A percentile compares a stretch with the other conserved stretches of the same genome.
Evolutionary conservation across 768 basidiomycete species (phyloP).

Genomic region (Pleurotus citrinopileatus): DNA sequence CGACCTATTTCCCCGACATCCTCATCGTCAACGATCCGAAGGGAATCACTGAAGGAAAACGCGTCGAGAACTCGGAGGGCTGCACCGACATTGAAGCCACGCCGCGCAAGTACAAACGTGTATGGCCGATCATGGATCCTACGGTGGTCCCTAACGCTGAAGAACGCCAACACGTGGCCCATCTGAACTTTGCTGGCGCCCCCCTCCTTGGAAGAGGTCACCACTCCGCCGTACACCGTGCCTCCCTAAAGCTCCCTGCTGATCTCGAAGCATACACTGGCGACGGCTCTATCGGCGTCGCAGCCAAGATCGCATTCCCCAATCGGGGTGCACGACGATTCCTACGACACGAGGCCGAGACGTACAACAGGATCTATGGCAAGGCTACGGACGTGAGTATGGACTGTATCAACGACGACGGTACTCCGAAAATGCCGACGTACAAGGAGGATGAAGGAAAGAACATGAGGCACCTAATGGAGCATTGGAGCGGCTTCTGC

Average conservation of each 20-base stretch:
- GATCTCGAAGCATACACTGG: constrained; percentile 21
- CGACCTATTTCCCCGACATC: constrained; percentile 20
- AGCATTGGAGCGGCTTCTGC: constrained; percentile 33
- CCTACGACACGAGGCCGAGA: constrained; percentile 28
- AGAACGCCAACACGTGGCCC: background rate
- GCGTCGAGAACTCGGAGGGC: background rate
- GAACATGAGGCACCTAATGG: constrained; percentile 20
- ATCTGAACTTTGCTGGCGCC: constrained; percentile 18
- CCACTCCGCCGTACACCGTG: constrained; percentile 33
- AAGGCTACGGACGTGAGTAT: background rate
- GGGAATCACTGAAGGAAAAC: constrained; percentile 7
- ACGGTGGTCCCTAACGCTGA: background rate
- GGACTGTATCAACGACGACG: background rate
- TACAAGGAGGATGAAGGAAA: background rate
- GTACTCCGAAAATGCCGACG: background rate
- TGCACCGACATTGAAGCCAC: background rate
- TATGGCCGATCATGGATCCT: constrained; percentile 12
- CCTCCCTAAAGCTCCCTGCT: constrained; percentile 35
- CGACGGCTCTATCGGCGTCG: constrained; percentile 27
- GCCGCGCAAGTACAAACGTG: constrained; percentile 16
- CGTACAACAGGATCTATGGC: constrained; percentile 25
- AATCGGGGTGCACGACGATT: constrained; percentile 20
- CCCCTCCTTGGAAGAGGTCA: constrained; percentile 19
- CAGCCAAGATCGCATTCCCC: constrained; percentile 31
- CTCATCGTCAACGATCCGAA: constrained; percentile 24